phyloP scores from a whole-genome alignment of 306 rosid species.

The Neltuma alba region DNA sequence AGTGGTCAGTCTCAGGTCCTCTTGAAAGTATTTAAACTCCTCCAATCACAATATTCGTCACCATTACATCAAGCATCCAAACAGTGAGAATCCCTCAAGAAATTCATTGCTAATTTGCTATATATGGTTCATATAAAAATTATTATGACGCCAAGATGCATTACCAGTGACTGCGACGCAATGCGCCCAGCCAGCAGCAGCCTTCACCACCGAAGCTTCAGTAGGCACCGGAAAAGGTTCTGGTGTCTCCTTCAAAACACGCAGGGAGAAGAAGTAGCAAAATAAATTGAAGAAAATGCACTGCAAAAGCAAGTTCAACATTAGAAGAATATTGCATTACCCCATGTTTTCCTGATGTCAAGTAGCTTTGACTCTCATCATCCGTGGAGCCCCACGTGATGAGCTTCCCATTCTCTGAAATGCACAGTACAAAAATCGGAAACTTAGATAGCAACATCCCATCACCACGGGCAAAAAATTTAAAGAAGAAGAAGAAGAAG shows the following conservation, averaged over 20 bases:
- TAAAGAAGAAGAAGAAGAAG: background rate
- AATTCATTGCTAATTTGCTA: background rate
- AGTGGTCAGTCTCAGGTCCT: background rate
- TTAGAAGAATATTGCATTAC: conserved; percentile 55
- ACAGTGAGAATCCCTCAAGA: background rate
- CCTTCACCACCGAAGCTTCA: conserved; percentile 66
- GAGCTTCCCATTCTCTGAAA: conserved; percentile 71
- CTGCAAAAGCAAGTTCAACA: conserved; percentile 22
- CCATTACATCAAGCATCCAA: background rate
- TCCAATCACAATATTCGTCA: background rate
- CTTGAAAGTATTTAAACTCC: background rate
- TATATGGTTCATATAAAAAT: background rate
- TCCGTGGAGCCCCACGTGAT: conserved; percentile 88
- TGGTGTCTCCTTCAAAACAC: conserved; percentile 75
- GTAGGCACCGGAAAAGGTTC: conserved; percentile 70
- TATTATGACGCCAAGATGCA: background rate
- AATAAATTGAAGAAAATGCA: conserved; percentile 51
- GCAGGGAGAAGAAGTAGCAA: conserved; percentile 45
- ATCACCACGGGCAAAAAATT: background rate
- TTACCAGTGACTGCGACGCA: conserved; percentile 77
- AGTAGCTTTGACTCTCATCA: conserved; percentile 71
- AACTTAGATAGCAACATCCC: background rate
- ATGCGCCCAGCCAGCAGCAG: conserved; percentile 96
- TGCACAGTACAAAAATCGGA: conserved; percentile 12
- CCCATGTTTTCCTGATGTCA: conserved; percentile 81